Conservation (phyloP, 225 moss, liverwort and hornwort species). For the Bryum argenteum region DNA sequence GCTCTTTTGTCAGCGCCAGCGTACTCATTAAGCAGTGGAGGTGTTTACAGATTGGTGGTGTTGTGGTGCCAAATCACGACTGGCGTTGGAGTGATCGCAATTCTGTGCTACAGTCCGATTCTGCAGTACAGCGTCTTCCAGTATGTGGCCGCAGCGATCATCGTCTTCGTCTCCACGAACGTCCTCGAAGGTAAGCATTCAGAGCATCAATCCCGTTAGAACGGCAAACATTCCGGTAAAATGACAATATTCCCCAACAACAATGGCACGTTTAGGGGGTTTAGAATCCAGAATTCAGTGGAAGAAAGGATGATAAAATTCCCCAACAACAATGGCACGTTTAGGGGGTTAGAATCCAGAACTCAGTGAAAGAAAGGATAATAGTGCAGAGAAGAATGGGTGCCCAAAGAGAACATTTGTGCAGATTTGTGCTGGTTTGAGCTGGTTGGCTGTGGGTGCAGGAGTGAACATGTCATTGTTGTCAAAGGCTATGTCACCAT, state of each 20-base stretch:
- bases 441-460: conserved; percentile 15
- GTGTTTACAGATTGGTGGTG: conserved; percentile 49
- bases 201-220: not conserved
- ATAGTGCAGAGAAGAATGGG: too few relatives aligned
- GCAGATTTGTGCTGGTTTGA: too few relatives aligned
- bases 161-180: conserved; percentile 66
- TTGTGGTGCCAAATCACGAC: conserved; percentile 57
- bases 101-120: conserved; percentile 49
- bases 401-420: not conserved
- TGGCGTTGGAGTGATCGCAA: conserved; percentile 48
- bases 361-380: too few relatives aligned
- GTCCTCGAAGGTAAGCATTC: conserved; percentile 54
- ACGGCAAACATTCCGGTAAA: too few relatives aligned
- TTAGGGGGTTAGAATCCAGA: too few relatives aligned
- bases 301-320: too few relatives aligned
- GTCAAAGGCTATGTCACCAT: conserved; percentile 59
- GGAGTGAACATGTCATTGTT: conserved; percentile 65
- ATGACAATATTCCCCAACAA: too few relatives aligned
- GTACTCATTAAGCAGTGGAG: too few relatives aligned
- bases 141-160: conserved; percentile 46
- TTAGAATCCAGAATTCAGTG: too few relatives aligned
- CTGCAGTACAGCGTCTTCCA: conserved; percentile 49
- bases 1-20: too few relatives aligned
- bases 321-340: too few relatives aligned
- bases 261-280: too few relatives aligned